Percentiles rank a stretch among this genome's conserved stretches.
phyloP scores from a whole-genome alignment of 768 basidiomycete species.

The Sporobolomyces roseus region DNA sequence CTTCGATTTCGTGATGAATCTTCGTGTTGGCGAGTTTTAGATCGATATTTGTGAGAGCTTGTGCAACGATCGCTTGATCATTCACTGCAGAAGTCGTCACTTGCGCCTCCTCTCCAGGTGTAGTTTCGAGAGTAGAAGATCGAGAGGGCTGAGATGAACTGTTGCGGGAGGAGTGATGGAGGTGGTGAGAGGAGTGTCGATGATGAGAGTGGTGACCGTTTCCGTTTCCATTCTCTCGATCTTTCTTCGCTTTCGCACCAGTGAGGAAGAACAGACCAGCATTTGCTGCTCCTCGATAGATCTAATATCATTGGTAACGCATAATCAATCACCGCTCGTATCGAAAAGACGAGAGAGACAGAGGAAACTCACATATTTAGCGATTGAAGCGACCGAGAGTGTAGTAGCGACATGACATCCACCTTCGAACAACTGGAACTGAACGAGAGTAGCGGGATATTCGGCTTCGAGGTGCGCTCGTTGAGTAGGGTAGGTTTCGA shows the following conservation, averaged over 20 bases:
- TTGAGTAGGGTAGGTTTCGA: slow-evolving; percentile 52
- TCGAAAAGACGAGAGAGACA: background rate
- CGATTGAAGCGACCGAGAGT: slow-evolving; percentile 45
- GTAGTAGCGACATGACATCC: slow-evolving; percentile 42
- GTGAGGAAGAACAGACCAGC: slow-evolving; percentile 26
- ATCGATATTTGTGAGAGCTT: background rate
- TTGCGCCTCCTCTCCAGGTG: background rate
- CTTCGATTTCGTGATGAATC: slow-evolving; percentile 1
- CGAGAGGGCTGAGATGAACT: no score
- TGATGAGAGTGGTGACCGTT: background rate
- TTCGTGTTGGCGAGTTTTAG: slow-evolving; percentile 1
- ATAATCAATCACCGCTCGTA: background rate
- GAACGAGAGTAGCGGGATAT: slow-evolving; percentile 42
- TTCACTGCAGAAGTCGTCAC: slow-evolving; percentile 28
- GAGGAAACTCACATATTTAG: slow-evolving; percentile 49
- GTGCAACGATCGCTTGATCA: slow-evolving; percentile 1
- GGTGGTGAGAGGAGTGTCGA: background rate
- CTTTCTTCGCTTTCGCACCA: slow-evolving; percentile 11
- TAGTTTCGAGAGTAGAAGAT: background rate
- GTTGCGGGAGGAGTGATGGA: background rate
- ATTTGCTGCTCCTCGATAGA: slow-evolving; percentile 33
- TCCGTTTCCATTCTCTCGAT: background rate
- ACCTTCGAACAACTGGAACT: slow-evolving; percentile 42
- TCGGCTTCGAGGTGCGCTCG: slow-evolving; percentile 23
- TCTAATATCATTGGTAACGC: background rate